A percentile compares a stretch with the other conserved stretches of the same genome.
Evolutionary conservation across 2,329 filamentous ascomycete species (phyloP).

Genomic region (Mycosphaerella arachidis): DNA sequence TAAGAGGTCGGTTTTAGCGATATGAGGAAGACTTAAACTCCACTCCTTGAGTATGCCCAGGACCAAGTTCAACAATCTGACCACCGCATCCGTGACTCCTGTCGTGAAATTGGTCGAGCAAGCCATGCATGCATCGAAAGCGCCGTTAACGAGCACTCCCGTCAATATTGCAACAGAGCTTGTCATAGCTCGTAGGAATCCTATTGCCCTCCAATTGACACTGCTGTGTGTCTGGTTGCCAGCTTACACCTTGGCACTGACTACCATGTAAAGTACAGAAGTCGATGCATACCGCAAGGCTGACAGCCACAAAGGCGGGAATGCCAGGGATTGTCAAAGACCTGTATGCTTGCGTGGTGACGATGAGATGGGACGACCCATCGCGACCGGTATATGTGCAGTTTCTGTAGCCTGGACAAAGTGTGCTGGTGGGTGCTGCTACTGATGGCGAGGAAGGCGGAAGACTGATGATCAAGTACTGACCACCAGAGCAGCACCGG

Average conservation of each 20-base stretch:
- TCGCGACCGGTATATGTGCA: slow-evolving; percentile 1
- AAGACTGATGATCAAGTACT: not conserved
- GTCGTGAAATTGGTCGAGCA: not conserved
- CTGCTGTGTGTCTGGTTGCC: not conserved
- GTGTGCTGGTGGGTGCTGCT: not conserved
- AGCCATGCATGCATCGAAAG: not conserved
- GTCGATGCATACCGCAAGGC: not conserved
- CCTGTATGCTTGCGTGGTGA: slow-evolving; percentile 1
- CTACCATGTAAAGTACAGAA: slow-evolving; percentile 2
- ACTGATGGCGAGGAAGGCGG: not conserved
- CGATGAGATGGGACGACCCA: slow-evolving; percentile 1
- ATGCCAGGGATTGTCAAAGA: slow-evolving; percentile 1
- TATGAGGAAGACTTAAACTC: not conserved
- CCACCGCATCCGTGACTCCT: not conserved
- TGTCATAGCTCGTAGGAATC: not conserved
- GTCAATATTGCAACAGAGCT: not conserved
- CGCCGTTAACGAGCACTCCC: not conserved
- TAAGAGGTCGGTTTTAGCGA: not conserved
- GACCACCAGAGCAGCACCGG: too few relatives aligned
- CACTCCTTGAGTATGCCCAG: not conserved
- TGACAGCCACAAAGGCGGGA: not conserved
- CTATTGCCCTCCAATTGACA: not conserved
- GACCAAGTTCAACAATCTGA: not conserved
- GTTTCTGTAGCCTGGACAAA: not conserved
- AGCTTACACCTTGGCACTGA: slow-evolving; percentile 1